These are phyloP conservation scores for Epichloe scottii DNA, from an alignment of 2,329 filamentous ascomycete species.

Conservation along the genomic window DNA sequence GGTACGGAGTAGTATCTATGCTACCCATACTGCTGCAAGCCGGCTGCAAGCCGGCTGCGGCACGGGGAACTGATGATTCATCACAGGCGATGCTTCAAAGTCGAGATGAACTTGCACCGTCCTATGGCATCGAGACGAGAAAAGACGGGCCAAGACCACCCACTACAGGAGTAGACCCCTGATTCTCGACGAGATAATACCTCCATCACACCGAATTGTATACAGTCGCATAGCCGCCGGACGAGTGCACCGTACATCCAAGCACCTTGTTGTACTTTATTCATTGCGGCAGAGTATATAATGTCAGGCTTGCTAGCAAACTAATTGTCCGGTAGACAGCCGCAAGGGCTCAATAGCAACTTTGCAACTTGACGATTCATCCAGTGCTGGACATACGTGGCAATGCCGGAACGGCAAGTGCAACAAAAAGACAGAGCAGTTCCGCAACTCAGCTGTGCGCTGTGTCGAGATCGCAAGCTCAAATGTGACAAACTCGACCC, in stretches of 20 bases:
- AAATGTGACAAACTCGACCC: constrained; percentile 13
- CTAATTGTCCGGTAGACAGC: neutral
- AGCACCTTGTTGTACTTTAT: neutral
- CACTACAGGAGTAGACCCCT: neutral
- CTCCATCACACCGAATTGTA: neutral
- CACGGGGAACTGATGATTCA: neutral
- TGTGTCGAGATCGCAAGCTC: constrained; percentile 12
- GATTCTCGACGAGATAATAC: neutral
- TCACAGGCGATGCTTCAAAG: neutral
- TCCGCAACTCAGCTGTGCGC: constrained; percentile 8
- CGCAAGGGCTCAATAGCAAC: neutral
- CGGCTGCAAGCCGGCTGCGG: neutral
- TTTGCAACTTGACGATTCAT: neutral
- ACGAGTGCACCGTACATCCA: neutral
- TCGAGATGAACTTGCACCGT: neutral
- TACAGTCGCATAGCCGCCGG: neutral
- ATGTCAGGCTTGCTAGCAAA: neutral
- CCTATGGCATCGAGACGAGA: neutral
- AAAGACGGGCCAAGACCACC: neutral
- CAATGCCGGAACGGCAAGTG: constrained; percentile 2
- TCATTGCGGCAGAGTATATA: neutral
- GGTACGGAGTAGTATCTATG: neutral
- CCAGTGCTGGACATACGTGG: neutral
- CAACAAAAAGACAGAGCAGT: constrained; percentile 3
- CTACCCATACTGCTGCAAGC: neutral